Evolutionary conservation across 257 asterid species (phyloP), one percentile per base, ranked within the genome.

Genomic region (Nicotiana tomentosiformis): DNA sequence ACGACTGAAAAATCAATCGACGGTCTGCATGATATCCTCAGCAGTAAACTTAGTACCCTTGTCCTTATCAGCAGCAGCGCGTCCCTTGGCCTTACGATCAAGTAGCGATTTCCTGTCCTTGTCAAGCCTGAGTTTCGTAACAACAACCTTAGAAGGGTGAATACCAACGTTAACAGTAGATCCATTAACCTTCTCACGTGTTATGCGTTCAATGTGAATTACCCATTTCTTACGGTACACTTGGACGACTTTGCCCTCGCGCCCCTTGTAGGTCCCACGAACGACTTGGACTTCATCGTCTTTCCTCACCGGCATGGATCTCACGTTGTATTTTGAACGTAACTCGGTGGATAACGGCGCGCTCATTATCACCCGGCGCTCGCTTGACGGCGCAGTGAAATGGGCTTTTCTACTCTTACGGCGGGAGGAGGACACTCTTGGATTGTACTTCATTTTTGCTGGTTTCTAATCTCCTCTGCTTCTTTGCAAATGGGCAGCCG

Each of bases 151-250:
- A 1, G 80, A 74, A 23, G 80, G 80, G 7, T 74, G 80, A 74
- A 49, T 74, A 23, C 80, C 64, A 0, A 74, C 80, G 9, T 74
- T 74, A 5, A 74, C 80, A 74, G 62, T 74, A 14, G 80, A 49
- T 7, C 80, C 64, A 51, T 49, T 74, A 0, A 74, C 80, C 64
- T 74, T 74, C 62, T 74, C 64, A 0, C 64, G 7, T 5, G 80
- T 74, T 3, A 51, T 74, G 14, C 62, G 20, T 8, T 74, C 80
- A 74, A 74, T 51, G 64, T 51, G 80, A n/a, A 74, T 74, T 26
- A 74, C 80, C 80, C 46, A 74, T 74, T 74, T 74, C 15, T 74
- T 74, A 49, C 37, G 80, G 23, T 74, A 74, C 23, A 74, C 64
- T 74, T 74, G 64, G 9, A 74, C 46, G 4, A 49, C 43, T 30